These are phyloP conservation scores for Phaseolus coccineus DNA, from an alignment of 331 rosid species.

Conservation along the genomic window DNA sequence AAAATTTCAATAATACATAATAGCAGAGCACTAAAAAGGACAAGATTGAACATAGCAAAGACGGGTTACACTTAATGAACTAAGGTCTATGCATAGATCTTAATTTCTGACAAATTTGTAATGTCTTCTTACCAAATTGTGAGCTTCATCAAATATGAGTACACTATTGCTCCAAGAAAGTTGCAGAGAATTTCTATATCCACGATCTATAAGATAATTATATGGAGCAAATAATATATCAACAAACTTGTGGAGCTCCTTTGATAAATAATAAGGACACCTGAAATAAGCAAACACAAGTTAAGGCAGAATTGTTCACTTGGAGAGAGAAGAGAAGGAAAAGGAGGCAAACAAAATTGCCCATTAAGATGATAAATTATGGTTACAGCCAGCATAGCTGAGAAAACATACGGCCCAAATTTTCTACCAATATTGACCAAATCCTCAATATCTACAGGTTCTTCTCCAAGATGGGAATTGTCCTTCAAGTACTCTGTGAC, in stretches of 20 bases:
- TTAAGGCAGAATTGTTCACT: conserved; percentile 41
- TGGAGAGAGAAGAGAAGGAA: conserved; percentile 2
- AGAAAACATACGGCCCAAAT: conserved; percentile 85
- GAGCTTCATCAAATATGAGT: conserved; percentile 99
- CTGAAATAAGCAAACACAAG: conserved; percentile 56
- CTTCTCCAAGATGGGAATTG: conserved; percentile 90
- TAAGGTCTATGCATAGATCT: conserved; percentile 33
- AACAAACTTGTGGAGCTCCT: conserved; percentile 82
- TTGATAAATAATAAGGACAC: conserved; percentile 93
- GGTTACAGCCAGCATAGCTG: conserved; percentile 31
- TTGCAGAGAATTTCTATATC: conserved; percentile 58
- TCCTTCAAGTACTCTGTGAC: conserved; percentile 70
- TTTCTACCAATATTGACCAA: conserved; percentile 82
- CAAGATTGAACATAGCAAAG: conserved; percentile 24
- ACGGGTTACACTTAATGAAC: conserved; percentile 28
- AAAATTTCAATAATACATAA: conserved; percentile 26
- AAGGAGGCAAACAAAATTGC: conserved; percentile 1
- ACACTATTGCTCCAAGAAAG: conserved; percentile 75
- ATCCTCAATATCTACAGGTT: conserved; percentile 94
- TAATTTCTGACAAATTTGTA: conserved; percentile 28
- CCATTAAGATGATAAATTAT: conserved; percentile 25
- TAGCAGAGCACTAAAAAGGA: conserved; percentile 27
- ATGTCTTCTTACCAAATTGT: conserved; percentile 76
- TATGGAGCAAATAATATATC: conserved; percentile 94
- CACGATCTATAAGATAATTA: conserved; percentile 92